Evolutionary conservation across 352 stramenopile genomes (phyloP).

Genomic region (Globisporangium emineosum): DNA sequence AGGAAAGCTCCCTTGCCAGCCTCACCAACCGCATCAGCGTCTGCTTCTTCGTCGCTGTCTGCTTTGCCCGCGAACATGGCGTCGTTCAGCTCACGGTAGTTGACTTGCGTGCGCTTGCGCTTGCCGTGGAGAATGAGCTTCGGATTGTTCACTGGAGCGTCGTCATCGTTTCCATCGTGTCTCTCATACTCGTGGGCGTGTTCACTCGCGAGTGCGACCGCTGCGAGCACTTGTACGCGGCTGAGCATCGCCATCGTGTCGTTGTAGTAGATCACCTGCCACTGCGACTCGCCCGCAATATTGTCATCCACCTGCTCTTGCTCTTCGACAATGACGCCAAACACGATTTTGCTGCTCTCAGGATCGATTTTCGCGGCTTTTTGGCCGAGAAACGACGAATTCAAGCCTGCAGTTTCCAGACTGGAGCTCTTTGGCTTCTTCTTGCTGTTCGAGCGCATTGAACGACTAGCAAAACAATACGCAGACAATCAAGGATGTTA

Average conservation of each 20-base stretch:
- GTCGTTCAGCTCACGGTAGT: slow-evolving; percentile 82
- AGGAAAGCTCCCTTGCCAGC: slow-evolving; percentile 6
- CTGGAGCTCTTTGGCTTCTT: not conserved
- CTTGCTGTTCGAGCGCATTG: slow-evolving; percentile 25
- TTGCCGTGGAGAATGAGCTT: slow-evolving; percentile 67
- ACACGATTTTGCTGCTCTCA: slow-evolving; percentile 29
- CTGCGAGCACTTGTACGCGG: slow-evolving; percentile 24
- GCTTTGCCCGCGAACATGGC: slow-evolving; percentile 66
- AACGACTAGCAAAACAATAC: slow-evolving; percentile 14
- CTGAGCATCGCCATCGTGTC: slow-evolving; percentile 43
- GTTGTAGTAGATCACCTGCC: slow-evolving; percentile 60
- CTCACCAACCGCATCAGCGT: slow-evolving; percentile 7
- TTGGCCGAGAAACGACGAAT: slow-evolving; percentile 29
- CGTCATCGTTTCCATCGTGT: not conserved
- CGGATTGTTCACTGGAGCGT: slow-evolving; percentile 21
- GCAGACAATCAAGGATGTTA: not conserved
- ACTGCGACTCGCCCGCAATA: slow-evolving; percentile 20
- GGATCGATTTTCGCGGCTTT: slow-evolving; percentile 36
- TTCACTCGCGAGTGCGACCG: slow-evolving; percentile 30
- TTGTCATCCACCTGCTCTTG: not conserved
- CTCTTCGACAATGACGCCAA: slow-evolving; percentile 51
- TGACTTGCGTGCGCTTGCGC: slow-evolving; percentile 70
- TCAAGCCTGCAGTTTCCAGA: not conserved
- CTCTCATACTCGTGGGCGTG: slow-evolving; percentile 14
- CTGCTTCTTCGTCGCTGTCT: slow-evolving; percentile 51